Base-by-base conservation (phyloP, 306 rosid genomes). In the Clitoria ternatea region DNA sequence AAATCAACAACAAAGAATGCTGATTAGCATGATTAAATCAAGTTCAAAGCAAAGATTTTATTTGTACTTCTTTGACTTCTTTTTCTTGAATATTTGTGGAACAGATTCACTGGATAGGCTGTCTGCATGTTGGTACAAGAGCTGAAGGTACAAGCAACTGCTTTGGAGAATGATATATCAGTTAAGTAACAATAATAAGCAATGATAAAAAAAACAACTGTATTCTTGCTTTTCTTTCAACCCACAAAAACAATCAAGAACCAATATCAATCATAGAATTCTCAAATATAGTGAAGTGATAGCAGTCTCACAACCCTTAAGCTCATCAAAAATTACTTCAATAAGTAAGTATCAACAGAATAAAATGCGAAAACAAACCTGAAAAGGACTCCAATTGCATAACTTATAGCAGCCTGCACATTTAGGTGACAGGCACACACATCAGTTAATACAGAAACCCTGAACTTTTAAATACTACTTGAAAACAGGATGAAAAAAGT, bases 101-200 rank as follows among this genome's bases (percentile, higher is more conserved):
- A 93, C 83, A 40, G 61, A 47, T 70, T 93, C 97, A 71, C 82
- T 78, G 48, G 97, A 88, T 62, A 93, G 57, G 72, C 76, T 90
- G 82, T 93, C 98, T 0, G 82, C 89, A 35, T 88, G 89, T 76
- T 43, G 84, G 83, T 77, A 93, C 78, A 93, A 83, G 74, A 93
- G 97, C 77, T 84, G 88, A 79, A 93, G 98, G 88, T 88, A 93
- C 87, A 93, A 79, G 87, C 86, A 90, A 72, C 97, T 93, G 89
- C 83, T 76, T 55, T 61, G 59, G 36, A n/a, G 69, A 74, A 80
- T 67, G 49, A 57, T 48, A 67, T 26, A 62, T 59, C 66, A 76
- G 59, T 75, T 24, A 75, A 35, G 66, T 72, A 48, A 29, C 22
- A 73, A 27, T 27, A 2, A 27, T 33, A 50, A 76, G 6, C 53